Evolutionary conservation across 164 flowering plant genomes (phyloP), one percentile per base, ranked within the genome.

Genomic region (Chimonanthus salicifolius): DNA sequence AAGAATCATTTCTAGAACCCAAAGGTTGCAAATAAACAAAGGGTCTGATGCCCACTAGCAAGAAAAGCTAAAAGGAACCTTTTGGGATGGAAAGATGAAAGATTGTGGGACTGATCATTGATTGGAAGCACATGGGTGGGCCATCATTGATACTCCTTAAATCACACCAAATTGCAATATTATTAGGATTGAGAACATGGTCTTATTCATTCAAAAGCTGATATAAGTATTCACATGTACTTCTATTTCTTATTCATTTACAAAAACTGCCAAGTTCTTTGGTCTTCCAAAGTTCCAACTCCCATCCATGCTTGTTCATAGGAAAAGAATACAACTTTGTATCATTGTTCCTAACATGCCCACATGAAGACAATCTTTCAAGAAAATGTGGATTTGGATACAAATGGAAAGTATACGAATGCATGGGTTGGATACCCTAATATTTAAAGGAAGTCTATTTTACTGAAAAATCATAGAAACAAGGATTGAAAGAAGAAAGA

Each of bases 61-160:
- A 47, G n/a, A 73, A 76, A 70, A 68, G 51, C 69, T 68, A 47
- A 60, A 76, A 76, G 58, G 67, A 62, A 6, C 77, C 47, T 71
- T 76, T 33, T 48, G 75, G 71, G 54, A 74, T 71, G 67, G 63
- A 74, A 77, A 74, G 63, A n/a, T 67, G n/a, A 33, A 67, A 58
- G 62, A 21, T 48, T 75, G 74, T 78, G 80, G 78, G 62, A 33
- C 69, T 78, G 77, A 77, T 80, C 76, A 80, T 80, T 74, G 67
- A 62, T 72, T 71, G 76, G 77, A 71, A 78, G 83, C 81, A 81
- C 83, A 78, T 81, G 83, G 83, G 58, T 78, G 68, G 74, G 70
- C 77, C 74, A 62, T 62, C 33, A 71, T 74, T 75, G 71, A 75
- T 76, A 67, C 49, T 21, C 74, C 62, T 74, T 44, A 33, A 44